A percentile compares a stretch with the other conserved stretches of the same genome.
Evolutionary conservation across 345 rosid genomes (phyloP).

Genomic region (Acer yangbiense): DNA sequence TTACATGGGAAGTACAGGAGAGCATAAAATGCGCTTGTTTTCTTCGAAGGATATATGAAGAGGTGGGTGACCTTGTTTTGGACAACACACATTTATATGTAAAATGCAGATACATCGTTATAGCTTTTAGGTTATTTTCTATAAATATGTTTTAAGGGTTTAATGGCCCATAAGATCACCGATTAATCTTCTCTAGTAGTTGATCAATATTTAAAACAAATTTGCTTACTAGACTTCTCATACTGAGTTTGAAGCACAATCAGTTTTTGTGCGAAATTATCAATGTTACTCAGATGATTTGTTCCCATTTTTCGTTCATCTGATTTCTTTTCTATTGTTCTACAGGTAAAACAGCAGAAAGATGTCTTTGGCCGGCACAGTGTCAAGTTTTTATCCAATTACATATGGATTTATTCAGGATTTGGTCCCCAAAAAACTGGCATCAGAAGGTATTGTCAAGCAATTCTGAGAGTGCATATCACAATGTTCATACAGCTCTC

Average conservation of each 20-base stretch:
- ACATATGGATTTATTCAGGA: constrained; percentile 80
- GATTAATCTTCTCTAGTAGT: background rate
- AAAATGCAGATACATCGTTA: background rate
- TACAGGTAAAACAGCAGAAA: constrained; percentile 86
- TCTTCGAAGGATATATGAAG: constrained; percentile 90
- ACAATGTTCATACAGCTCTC: background rate
- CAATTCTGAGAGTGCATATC: background rate
- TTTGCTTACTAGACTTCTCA: background rate
- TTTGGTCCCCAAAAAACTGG: constrained; percentile 72
- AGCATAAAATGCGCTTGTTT: constrained; percentile 72
- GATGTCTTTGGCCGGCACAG: constrained; percentile 69
- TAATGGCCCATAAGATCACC: background rate
- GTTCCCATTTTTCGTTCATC: constrained; percentile 6
- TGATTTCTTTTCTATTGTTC: constrained; percentile 18
- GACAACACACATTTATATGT: background rate
- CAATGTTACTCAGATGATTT: background rate
- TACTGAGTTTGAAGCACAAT: background rate
- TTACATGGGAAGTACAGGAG: constrained; percentile 58
- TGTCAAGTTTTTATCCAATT: constrained; percentile 71
- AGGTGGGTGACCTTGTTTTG: constrained; percentile 50
- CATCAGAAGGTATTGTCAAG: constrained; percentile 59
- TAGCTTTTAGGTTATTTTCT: background rate
- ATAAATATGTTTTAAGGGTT: background rate
- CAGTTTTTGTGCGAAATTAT: background rate
- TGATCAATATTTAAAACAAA: background rate